Evolutionary conservation across 129 eudicot genomes (phyloP), one percentile per base, ranked within the genome.

Genomic region (Chrysanthemum seticuspe): DNA sequence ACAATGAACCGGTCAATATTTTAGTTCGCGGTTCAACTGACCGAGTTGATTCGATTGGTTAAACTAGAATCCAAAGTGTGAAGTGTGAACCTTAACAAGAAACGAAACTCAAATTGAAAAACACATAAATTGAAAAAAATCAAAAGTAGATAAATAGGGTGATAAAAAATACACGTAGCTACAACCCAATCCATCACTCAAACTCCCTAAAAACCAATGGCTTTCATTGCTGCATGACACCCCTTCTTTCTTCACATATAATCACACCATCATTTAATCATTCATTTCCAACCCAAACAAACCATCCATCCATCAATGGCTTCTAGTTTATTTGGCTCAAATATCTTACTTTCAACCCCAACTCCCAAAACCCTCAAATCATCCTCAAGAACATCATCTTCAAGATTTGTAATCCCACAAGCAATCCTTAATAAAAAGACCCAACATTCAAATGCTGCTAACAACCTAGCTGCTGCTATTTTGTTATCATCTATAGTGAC

Each of bases 301-400:
- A 52, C 13, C 34, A 73, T 31, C n/a, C 49, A 48, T 73, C 47
- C 71, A 65, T 68, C 68, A 51, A 87, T 86, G 89, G 91, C 91
- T 60, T 87, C 95, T 70, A 76, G 54, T 31, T 85, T 91, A 73
- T 78, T 80, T 31, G 89, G 89, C 50, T 70, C 86, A 73, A 88
- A 74, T 55, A 56, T 84, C 79, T 70, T 83, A 50, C 76, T 87
- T 47, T 87, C 92, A 54, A 23, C 88, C 36, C 87, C 97, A 62
- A 87, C 95, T 10, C 95, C 95, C 76, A 88, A 88, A 83, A 85
- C 82, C 34, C 78, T 81, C n/a, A 74, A 77, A 70, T 58, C 36
- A 31, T 31, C 36, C 6, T 31, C 67, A 13, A 67, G 74, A 76
- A 84, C 73, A 50, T 29, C 73, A 50, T 29, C 34, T 29, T 6